Evolutionary conservation across 1,284 basidiomycete genomes (phyloP), one percentile per base, ranked within the genome.

Genomic region (Leccinum huronense): DNA sequence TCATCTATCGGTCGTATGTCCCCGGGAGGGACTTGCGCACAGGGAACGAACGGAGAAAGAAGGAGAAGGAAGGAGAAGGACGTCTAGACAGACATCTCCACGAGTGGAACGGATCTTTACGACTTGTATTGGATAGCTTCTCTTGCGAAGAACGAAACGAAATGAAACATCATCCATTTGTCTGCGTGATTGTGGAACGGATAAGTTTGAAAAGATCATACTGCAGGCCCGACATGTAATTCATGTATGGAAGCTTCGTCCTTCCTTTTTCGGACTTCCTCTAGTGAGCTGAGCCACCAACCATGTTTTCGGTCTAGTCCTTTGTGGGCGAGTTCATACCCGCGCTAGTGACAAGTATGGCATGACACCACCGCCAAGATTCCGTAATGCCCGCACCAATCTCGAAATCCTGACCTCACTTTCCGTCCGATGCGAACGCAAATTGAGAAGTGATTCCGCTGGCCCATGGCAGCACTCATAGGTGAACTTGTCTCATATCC

Each of bases 11-110:
- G 58, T 51, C 58, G 14, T 45, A 64, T 13, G 42, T 69, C 74
- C 69, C 74, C 74, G 33, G 74, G 74, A 36, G 71, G 73, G 74
- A 33, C 59, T 61, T 60, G 61, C 51, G 61, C 64, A 63, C 57
- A 54, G 58, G 65, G 45, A 67, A 60, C 16, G 61, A 60, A 64
- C 45, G 55, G 63, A 56, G 59, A 56, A 65, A 48, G 45, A 11
- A 48, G 60, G 64, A 23, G n/a, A 56, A 56, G 40, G n/a, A 56
- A 56, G 40, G 3, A 48, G 60, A 63, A 30, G 55, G 61, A 55
- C 31, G 69, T 61, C 64, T 70, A 64, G 59, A 48, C 45, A 65
- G 60, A 67, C 64, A 55, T 65, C 27, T 62, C 58, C 58, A 68
- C 65, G 64, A 67, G 60, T 66, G 57, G 65, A 48, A 63, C 68